Evolutionary conservation across 176 grass and related monocot genomes (phyloP).

Genomic region (Oryza australiensis): DNA sequence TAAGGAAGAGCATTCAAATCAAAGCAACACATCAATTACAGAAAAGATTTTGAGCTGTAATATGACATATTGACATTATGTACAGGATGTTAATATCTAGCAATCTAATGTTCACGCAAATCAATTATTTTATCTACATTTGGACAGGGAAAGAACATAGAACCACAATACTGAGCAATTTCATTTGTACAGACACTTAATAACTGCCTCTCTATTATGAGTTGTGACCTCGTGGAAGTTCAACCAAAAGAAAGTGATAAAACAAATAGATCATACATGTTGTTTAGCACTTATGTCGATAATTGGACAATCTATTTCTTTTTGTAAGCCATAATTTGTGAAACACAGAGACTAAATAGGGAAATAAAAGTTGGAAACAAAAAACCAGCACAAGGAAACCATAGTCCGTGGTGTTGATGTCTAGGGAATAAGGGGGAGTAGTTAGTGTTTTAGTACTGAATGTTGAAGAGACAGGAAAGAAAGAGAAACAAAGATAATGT

Average conservation of each 20-base stretch:
- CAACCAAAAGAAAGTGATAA: neutral
- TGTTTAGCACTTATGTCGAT: neutral
- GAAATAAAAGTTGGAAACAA: neutral
- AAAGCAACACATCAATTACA: neutral
- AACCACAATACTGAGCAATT: neutral
- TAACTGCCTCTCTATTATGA: neutral
- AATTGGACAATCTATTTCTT: neutral
- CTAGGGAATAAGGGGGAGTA: neutral
- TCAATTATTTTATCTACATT: neutral
- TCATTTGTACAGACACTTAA: neutral
- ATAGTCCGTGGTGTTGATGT: neutral
- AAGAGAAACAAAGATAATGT: neutral
- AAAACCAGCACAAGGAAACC: neutral
- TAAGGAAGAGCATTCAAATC: neutral
- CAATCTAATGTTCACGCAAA: neutral
- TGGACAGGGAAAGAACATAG: neutral
- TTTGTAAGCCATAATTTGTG: neutral
- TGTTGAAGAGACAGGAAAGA: neutral
- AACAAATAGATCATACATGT: neutral
- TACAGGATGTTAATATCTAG: neutral
- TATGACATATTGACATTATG: neutral
- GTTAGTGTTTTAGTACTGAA: neutral
- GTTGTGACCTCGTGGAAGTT: neutral
- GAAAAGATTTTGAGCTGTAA: neutral
- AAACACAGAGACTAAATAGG: neutral